phyloP scores from a whole-genome alignment of 192 early-diverging fungal genomes.

The Phycomyces blakesleeanus region DNA sequence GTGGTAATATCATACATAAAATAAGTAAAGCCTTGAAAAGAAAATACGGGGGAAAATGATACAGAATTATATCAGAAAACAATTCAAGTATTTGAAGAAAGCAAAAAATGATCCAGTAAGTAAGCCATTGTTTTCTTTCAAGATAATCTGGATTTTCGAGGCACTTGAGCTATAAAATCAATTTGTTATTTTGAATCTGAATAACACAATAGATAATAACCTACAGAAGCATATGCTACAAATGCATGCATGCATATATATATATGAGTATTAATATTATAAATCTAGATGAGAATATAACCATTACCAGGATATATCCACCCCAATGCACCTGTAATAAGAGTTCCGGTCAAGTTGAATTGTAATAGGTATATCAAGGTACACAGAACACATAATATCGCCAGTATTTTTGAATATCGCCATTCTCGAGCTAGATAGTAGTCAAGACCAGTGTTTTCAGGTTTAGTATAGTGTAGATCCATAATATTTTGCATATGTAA shows the following conservation, averaged over 20 bases:
- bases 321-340: background rate
- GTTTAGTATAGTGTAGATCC: too few species aligned
- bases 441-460: too few species aligned
- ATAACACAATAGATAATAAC: background rate
- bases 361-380: background rate
- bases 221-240: background rate
- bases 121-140: slow-evolving; percentile 1
- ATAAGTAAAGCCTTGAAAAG: slow-evolving; percentile 5
- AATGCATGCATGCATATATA: too few species aligned
- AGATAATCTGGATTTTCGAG: background rate
- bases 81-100: background rate
- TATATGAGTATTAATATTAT: background rate
- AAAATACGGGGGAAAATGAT: slow-evolving; percentile 2
- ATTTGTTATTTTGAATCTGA: too few species aligned
- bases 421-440: too few species aligned
- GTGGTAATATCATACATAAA: slow-evolving; percentile 1
- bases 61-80: slow-evolving; percentile 3
- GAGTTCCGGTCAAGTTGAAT: slow-evolving; percentile 6
- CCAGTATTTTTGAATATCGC: too few species aligned
- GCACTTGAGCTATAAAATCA: background rate
- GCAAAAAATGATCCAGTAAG: slow-evolving; percentile 7
- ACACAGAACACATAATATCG: too few species aligned
- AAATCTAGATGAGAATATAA: background rate
- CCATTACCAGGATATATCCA: slow-evolving; percentile 16
- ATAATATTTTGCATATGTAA: too few species aligned